A percentile compares a stretch with the other conserved stretches of the same genome.
These are phyloP conservation scores for Colletotrichum incanum DNA, from an alignment of 2,329 filamentous ascomycete species.

Conservation along the genomic window DNA sequence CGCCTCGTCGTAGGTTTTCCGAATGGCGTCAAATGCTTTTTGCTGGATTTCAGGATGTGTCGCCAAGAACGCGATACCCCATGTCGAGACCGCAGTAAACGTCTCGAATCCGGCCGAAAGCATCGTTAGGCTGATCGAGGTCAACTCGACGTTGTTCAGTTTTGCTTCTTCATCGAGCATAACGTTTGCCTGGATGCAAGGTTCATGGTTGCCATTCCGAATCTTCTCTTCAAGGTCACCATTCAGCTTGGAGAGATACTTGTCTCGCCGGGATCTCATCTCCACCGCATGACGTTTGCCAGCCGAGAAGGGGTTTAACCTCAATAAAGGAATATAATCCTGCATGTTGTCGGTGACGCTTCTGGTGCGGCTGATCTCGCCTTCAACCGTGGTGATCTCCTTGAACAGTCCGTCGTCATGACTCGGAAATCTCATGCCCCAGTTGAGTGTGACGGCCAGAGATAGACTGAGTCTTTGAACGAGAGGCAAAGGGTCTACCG, in stretches of 20 bases:
- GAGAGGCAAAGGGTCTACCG: conserved; percentile 74
- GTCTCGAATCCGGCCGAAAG: conserved; percentile 59
- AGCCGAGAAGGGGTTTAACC: conserved; percentile 41
- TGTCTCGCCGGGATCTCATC: conserved; percentile 45
- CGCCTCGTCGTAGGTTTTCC: conserved; percentile 77
- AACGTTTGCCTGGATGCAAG: conserved; percentile 77
- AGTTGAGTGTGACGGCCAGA: conserved; percentile 76
- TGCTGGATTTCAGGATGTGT: conserved; percentile 49
- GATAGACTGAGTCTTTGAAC: conserved; percentile 77
- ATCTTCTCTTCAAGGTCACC: conserved; percentile 45
- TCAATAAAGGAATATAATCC: conserved; percentile 46
- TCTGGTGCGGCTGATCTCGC: conserved; percentile 44
- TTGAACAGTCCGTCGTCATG: conserved; percentile 40
- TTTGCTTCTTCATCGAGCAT: conserved; percentile 73
- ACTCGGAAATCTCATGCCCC: conserved; percentile 66
- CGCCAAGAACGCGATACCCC: conserved; percentile 49
- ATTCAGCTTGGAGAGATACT: conserved; percentile 44
- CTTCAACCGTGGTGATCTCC: conserved; percentile 47
- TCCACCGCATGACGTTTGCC: conserved; percentile 36
- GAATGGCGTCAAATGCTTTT: conserved; percentile 50
- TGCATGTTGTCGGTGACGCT: conserved; percentile 46
- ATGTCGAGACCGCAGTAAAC: conserved; percentile 48
- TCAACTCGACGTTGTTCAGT: conserved; percentile 66
- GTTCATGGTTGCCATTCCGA: conserved; percentile 72
- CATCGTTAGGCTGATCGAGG: conserved; percentile 79